phyloP scores from a whole-genome alignment of 345 rosid species.

The Clausena lansium region DNA sequence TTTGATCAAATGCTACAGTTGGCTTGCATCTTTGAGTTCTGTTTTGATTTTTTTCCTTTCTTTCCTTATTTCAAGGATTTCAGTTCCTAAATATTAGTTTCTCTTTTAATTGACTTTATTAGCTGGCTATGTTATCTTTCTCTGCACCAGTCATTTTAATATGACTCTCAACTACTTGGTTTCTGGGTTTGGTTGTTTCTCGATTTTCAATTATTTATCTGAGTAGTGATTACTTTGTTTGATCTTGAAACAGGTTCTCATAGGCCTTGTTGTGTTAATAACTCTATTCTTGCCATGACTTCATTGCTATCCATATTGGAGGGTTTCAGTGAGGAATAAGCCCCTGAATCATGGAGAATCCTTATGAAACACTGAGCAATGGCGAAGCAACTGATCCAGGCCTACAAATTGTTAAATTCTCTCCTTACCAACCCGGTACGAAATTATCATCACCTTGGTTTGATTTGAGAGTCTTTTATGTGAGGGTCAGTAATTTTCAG shows the following conservation, averaged over 20 bases:
- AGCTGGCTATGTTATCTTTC: constrained; percentile 10
- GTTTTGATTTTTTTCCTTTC: constrained; percentile 16
- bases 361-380: constrained; percentile 39
- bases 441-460: constrained; percentile 53
- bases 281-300: constrained; percentile 18
- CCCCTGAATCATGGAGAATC: constrained; percentile 48
- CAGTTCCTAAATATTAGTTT: constrained; percentile 32
- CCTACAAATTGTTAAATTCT: constrained; percentile 62
- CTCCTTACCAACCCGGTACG: constrained; percentile 49
- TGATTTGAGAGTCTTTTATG: constrained; percentile 90
- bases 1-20: constrained; percentile 12
- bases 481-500: constrained; percentile 68
- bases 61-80: constrained; percentile 31
- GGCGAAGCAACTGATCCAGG: constrained; percentile 34
- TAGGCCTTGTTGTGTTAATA: constrained; percentile 6
- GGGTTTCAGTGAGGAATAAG: constrained; percentile 41
- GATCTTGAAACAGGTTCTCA: constrained; percentile 22
- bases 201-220: background rate
- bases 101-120: constrained; percentile 13
- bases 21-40: constrained; percentile 3
- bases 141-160: background rate
- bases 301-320: constrained; percentile 17
- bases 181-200: constrained; percentile 12
- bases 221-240: background rate
- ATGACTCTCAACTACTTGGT: background rate